Percentiles rank a stretch among this genome's conserved stretches.
Evolutionary conservation across 768 basidiomycete species (phyloP).

Genomic region (Lentinus brumalis): DNA sequence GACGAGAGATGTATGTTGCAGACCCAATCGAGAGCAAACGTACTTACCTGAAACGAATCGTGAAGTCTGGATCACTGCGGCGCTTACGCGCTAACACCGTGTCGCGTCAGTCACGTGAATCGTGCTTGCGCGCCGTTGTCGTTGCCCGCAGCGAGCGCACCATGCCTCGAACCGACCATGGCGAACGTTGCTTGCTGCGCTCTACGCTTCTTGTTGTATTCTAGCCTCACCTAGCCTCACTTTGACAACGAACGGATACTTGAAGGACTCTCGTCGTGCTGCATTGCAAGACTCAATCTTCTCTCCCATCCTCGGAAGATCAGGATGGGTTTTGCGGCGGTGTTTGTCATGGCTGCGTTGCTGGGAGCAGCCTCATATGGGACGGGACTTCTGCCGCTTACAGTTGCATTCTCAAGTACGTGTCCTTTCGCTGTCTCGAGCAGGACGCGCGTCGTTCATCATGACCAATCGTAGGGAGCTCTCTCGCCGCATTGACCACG

Average conservation of each 20-base stretch:
- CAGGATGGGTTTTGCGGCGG: conserved; percentile 39
- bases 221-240: not conserved
- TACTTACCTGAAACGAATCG: too few species aligned
- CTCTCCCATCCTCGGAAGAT: not conserved
- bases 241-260: not conserved
- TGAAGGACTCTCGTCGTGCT: too few species aligned
- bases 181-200: not conserved
- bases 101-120: conserved; percentile 8
- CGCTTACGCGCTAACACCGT: not conserved
- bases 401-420: conserved; percentile 70
- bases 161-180: not conserved
- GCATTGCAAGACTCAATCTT: not conserved
- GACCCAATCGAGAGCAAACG: too few species aligned
- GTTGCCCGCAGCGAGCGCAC: too few species aligned
- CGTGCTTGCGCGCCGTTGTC: too few species aligned
- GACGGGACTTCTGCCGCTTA: conserved; percentile 75
- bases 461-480: conserved; percentile 34
- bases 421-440: conserved; percentile 14
- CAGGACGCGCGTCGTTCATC: not conserved
- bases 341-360: conserved; percentile 59
- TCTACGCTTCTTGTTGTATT: not conserved
- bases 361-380: conserved; percentile 67
- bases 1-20: too few species aligned
- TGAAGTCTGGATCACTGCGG: too few species aligned
- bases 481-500: conserved; percentile 49